These are phyloP conservation scores for Camelina neglecta DNA, from an alignment of 345 rosid genomes.

Conservation along the genomic window DNA sequence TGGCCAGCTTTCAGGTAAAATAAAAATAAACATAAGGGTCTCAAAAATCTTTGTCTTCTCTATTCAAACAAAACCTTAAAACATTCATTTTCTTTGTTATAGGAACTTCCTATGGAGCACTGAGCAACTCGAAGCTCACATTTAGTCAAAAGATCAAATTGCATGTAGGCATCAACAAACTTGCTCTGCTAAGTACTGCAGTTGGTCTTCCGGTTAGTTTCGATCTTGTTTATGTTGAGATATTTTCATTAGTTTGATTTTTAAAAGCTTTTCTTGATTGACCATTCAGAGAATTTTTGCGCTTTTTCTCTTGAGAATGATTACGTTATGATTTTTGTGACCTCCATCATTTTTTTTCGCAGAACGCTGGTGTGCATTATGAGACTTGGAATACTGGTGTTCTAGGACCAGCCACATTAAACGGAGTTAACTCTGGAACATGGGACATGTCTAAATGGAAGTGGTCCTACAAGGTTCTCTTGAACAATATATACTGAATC, in stretches of 20 bases:
- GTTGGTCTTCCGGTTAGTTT: slow-evolving; percentile 89
- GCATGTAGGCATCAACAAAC: slow-evolving; percentile 69
- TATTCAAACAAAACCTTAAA: neutral
- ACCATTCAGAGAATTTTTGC: slow-evolving; percentile 41
- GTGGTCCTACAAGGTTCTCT: slow-evolving; percentile 81
- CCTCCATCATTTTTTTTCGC: neutral
- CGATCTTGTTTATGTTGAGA: neutral
- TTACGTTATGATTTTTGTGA: neutral
- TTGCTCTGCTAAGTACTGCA: slow-evolving; percentile 73
- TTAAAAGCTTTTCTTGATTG: neutral
- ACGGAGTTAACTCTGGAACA: slow-evolving; percentile 67
- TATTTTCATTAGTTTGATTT: neutral
- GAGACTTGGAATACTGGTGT: slow-evolving; percentile 79
- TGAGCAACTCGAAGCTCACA: slow-evolving; percentile 53
- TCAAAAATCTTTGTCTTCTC: neutral
- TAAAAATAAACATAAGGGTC: neutral
- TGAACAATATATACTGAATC: slow-evolving; percentile 3
- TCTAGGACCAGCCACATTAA: slow-evolving; percentile 66
- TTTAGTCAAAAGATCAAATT: slow-evolving; percentile 71
- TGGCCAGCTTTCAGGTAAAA: slow-evolving; percentile 69
- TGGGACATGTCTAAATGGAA: slow-evolving; percentile 75
- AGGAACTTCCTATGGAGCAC: slow-evolving; percentile 77
- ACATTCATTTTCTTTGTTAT: slow-evolving; percentile 15
- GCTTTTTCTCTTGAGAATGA: slow-evolving; percentile 33
- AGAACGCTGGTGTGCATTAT: slow-evolving; percentile 75